These are phyloP conservation scores for Xerocomus potaroensis DNA, from an alignment of 768 basidiomycete genomes.

Conservation along the genomic window DNA sequence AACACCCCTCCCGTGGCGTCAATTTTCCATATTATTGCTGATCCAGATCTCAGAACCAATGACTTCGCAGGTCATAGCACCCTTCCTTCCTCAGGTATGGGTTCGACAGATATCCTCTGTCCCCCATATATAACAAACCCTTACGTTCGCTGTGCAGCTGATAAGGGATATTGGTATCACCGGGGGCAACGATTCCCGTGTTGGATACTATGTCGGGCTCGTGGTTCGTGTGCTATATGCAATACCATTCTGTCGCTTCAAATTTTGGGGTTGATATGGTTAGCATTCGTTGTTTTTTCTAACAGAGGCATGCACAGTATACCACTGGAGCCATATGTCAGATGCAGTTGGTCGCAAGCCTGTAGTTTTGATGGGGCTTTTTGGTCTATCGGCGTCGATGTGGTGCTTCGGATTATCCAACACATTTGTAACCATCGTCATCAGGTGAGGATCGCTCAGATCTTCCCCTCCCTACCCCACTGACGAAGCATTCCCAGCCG, in stretches of 20 bases:
- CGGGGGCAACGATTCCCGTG: slow-evolving; percentile 40
- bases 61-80: slow-evolving; percentile 68
- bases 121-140: background rate
- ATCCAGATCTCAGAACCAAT: slow-evolving; percentile 73
- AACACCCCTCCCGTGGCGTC: slow-evolving; percentile 64
- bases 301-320: slow-evolving; percentile 44
- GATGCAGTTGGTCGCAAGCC: slow-evolving; percentile 49
- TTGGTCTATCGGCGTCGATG: slow-evolving; percentile 45
- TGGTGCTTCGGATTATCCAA: slow-evolving; percentile 45
- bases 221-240: slow-evolving; percentile 32
- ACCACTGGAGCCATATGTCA: slow-evolving; percentile 48
- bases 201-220: slow-evolving; percentile 47
- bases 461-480: background rate
- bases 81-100: slow-evolving; percentile 61
- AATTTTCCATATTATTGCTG: slow-evolving; percentile 63
- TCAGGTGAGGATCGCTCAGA: slow-evolving; percentile 35
- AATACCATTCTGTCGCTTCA: background rate
- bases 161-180: slow-evolving; percentile 35
- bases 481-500: slow-evolving; percentile 29
- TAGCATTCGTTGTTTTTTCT: slow-evolving; percentile 49
- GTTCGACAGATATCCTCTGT: background rate
- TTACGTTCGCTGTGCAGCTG: slow-evolving; percentile 11
- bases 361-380: slow-evolving; percentile 41
- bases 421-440: slow-evolving; percentile 40
- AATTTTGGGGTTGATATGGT: background rate